phyloP scores from a whole-genome alignment of 495 filamentous ascomycete genomes.

The Penicillium riverlandense region DNA sequence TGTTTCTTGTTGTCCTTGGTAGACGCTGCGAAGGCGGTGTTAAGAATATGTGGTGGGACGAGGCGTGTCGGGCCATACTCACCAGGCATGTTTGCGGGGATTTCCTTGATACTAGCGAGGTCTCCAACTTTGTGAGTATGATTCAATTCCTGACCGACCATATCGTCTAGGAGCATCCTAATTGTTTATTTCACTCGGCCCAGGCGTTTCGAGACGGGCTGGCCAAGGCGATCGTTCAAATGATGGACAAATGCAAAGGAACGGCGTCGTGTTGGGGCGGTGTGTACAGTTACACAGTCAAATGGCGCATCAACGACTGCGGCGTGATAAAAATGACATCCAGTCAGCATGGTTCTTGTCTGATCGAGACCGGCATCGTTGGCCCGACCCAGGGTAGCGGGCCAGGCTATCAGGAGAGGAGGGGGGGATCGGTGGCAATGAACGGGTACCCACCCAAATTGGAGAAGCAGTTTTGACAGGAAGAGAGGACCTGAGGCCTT shows the following conservation, averaged over 20 bases:
- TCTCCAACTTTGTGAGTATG: conserved; percentile 32
- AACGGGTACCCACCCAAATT: conserved; percentile 16
- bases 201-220: not conserved
- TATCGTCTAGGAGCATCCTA: conserved; percentile 35
- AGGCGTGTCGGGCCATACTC: conserved; percentile 15
- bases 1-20: conserved; percentile 27
- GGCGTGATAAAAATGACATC: conserved; percentile 14
- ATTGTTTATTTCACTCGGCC: conserved; percentile 1
- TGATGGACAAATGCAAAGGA: not conserved
- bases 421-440: conserved; percentile 6
- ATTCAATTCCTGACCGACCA: conserved; percentile 31
- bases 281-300: conserved; percentile 5
- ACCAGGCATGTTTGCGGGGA: conserved; percentile 37
- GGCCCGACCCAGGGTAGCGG: conserved; percentile 15
- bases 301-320: conserved; percentile 18
- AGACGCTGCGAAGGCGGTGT: conserved; percentile 11
- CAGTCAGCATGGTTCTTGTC: conserved; percentile 20
- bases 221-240: not conserved
- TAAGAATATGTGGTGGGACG: conserved; percentile 12
- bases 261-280: too few relatives aligned
- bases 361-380: conserved; percentile 5
- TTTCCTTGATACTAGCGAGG: conserved; percentile 41
- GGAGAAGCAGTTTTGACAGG: conserved; percentile 4
- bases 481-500: conserved; percentile 19
- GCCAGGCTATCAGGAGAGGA: conserved; percentile 8